Evolutionary conservation across 2,329 filamentous ascomycete species (phyloP).

Genomic region (Cytospora mali): DNA sequence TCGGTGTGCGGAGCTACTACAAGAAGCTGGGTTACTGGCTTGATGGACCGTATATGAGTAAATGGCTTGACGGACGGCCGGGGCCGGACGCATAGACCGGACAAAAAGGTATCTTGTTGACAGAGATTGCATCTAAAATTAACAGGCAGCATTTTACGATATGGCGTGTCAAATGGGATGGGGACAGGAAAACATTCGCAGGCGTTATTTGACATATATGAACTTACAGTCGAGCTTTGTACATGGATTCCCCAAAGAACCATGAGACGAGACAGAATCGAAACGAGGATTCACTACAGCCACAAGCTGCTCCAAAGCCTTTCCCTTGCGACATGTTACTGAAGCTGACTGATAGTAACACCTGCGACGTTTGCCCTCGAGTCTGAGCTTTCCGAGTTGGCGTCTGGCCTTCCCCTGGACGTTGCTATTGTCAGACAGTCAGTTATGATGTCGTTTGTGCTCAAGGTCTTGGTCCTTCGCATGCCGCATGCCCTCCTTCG

Average conservation of each 20-base stretch:
- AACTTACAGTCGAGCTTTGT: neutral
- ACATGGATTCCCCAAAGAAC: neutral
- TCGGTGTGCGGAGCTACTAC: constrained; percentile 95
- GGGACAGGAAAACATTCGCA: neutral
- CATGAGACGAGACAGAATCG: neutral
- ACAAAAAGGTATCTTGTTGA: neutral
- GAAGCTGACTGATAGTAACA: neutral
- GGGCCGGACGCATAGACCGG: constrained; percentile 28
- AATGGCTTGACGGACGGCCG: constrained; percentile 59
- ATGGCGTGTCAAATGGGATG: neutral
- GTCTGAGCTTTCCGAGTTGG: neutral
- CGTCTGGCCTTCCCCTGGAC: neutral
- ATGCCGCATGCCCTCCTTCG: neutral
- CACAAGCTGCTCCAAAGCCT: neutral
- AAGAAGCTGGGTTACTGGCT: constrained; percentile 89
- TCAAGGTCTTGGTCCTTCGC: neutral
- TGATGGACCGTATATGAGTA: constrained; percentile 84
- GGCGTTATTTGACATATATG: neutral
- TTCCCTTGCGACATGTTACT: neutral
- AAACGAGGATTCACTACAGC: neutral
- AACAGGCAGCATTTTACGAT: neutral
- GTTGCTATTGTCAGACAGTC: neutral
- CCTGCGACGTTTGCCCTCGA: neutral
- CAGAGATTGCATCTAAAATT: neutral
- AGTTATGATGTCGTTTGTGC: neutral